Percentiles rank a stretch among this genome's conserved stretches.
Conservation (phyloP, 2,329 filamentous ascomycete species). For the Colletotrichum sp. region DNA sequence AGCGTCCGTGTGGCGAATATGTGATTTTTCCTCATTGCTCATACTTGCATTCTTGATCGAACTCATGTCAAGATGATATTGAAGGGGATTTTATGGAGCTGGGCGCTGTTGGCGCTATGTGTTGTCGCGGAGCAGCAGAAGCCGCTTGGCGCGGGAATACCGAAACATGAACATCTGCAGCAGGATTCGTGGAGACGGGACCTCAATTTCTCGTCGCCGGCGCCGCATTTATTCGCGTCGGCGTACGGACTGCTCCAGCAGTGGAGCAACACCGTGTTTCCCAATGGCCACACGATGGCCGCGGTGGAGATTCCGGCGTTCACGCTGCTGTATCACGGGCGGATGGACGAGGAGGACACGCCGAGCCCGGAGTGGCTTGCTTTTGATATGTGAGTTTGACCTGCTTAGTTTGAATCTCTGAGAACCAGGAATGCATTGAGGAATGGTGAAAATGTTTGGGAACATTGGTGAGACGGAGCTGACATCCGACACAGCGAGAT, state of each 20-base stretch:
- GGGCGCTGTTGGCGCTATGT: background rate
- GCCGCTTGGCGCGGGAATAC: background rate
- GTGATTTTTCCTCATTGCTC: background rate
- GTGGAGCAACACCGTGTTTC: conserved; percentile 56
- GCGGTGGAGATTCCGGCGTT: conserved; percentile 49
- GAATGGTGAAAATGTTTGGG: no score
- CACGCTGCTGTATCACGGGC: conserved; percentile 55
- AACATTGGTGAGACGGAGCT: background rate
- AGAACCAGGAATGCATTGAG: no score
- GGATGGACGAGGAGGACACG: conserved; percentile 42
- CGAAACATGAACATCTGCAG: background rate
- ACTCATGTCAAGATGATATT: background rate
- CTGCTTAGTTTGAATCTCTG: background rate
- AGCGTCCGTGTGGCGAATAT: background rate
- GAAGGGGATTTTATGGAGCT: background rate
- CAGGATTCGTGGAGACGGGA: background rate
- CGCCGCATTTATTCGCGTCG: conserved; percentile 54
- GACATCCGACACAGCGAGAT: conserved; percentile 39
- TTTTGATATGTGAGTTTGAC: conserved; percentile 44
- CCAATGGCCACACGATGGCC: conserved; percentile 52
- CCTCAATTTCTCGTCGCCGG: conserved; percentile 51
- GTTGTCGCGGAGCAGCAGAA: background rate
- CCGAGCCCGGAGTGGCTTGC: conserved; percentile 57
- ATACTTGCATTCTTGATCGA: background rate
- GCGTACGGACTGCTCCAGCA: conserved; percentile 51